Percentiles rank a stretch among this genome's conserved stretches.
phyloP scores from a whole-genome alignment of 1,139 yeast species.

The Hyphopichia wangnamkhiaoensis region DNA sequence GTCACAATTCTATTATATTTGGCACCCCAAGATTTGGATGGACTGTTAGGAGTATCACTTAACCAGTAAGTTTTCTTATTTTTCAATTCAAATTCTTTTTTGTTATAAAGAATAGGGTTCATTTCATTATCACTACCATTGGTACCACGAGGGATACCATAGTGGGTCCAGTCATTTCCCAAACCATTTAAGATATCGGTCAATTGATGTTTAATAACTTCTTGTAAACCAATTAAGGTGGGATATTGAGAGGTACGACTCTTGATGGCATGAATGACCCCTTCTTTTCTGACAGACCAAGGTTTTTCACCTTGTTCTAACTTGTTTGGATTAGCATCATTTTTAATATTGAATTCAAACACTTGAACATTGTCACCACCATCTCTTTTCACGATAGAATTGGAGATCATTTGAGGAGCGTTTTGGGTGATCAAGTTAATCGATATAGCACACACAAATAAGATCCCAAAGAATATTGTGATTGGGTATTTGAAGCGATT shows the following conservation, averaged over 20 bases:
- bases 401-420: not conserved
- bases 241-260: conserved; percentile 10
- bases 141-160: conserved; percentile 47
- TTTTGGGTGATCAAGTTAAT: not conserved
- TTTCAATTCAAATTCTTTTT: conserved; percentile 30
- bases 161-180: conserved; percentile 33
- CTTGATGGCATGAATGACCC: conserved; percentile 31
- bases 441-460: not conserved
- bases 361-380: conserved; percentile 16
- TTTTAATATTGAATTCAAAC: conserved; percentile 45
- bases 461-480: not conserved
- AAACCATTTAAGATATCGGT: conserved; percentile 31
- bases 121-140: conserved; percentile 41
- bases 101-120: conserved; percentile 39
- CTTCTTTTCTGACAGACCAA: conserved; percentile 35
- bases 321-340: conserved; percentile 24
- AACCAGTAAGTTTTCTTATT: conserved; percentile 36
- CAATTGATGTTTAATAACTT: conserved; percentile 42
- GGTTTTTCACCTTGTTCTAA: conserved; percentile 27
- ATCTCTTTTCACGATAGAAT: conserved; percentile 3
- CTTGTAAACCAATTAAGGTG: conserved; percentile 43
- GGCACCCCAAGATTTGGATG: conserved; percentile 35
- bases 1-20: conserved; percentile 35
- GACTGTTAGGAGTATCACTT: conserved; percentile 28
- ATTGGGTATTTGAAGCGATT: not conserved